Conservation (phyloP, 2,329 filamentous ascomycete genomes). For the Xylaria polymorpha region DNA sequence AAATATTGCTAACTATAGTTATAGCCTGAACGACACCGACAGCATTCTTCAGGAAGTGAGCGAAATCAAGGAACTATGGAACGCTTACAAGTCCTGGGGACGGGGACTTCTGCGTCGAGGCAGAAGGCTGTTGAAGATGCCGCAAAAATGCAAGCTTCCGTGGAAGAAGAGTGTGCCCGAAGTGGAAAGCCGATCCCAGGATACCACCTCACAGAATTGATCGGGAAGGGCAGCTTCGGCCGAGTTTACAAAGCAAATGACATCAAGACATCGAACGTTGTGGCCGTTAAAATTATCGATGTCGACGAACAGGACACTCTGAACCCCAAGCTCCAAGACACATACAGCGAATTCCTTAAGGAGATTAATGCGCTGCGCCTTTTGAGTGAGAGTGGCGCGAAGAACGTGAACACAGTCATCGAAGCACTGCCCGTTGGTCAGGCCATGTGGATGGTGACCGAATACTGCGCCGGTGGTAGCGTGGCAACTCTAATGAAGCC, state of each 20-base stretch:
- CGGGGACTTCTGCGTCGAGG: conserved; percentile 43
- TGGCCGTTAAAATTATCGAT: conserved; percentile 85
- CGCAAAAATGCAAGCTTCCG: conserved; percentile 73
- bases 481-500: conserved; percentile 78
- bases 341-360: conserved; percentile 76
- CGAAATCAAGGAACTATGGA: conserved; percentile 41
- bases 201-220: conserved; percentile 77
- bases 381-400: conserved; percentile 77
- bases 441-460: conserved; percentile 88
- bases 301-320: conserved; percentile 80
- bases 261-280: conserved; percentile 62
- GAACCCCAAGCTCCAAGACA: conserved; percentile 73
- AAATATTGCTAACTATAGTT: conserved; percentile 14
- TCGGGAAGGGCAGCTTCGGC: conserved; percentile 80
- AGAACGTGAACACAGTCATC: conserved; percentile 84
- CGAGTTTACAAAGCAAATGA: conserved; percentile 75
- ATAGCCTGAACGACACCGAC: conserved; percentile 20
- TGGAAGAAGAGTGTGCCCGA: conserved; percentile 71
- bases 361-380: conserved; percentile 77
- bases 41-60: conserved; percentile 21
- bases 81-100: conserved; percentile 45
- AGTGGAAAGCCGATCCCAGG: conserved; percentile 70
- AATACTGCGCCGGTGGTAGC: conserved; percentile 87
- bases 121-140: conserved; percentile 75
- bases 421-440: conserved; percentile 82